Evolutionary conservation across 257 asterid species (phyloP).

Genomic region (Solanum sejunctum): DNA sequence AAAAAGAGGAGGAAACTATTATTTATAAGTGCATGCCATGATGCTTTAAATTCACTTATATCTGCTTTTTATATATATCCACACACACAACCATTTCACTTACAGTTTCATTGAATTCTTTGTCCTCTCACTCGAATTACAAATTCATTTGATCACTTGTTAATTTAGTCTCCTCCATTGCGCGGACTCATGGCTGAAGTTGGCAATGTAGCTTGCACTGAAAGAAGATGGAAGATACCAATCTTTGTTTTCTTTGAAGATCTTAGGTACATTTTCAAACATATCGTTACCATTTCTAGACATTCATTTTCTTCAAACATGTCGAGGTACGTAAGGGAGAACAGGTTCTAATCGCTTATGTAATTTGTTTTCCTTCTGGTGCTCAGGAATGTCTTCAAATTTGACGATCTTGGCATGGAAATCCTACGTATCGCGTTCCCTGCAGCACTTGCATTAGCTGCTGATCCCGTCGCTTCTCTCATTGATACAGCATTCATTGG

Average conservation of each 20-base stretch:
- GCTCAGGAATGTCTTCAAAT: slow-evolving; percentile 46
- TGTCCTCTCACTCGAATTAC: not conserved
- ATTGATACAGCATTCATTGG: slow-evolving; percentile 87
- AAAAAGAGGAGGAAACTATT: not conserved
- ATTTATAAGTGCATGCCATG: not conserved
- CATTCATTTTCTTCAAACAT: not conserved
- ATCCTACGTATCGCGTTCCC: slow-evolving; percentile 68
- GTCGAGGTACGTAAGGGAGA: no score
- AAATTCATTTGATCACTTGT: not conserved
- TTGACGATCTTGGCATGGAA: slow-evolving; percentile 71
- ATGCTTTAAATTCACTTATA: not conserved
- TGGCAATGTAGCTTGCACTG: not conserved
- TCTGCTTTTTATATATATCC: not conserved
- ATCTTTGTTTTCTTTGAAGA: slow-evolving; percentile 59
- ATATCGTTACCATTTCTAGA: not conserved
- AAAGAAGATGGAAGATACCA: slow-evolving; percentile 42
- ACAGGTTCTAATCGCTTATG: not conserved
- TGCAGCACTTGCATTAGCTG: slow-evolving; percentile 91
- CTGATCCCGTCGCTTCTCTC: slow-evolving; percentile 88
- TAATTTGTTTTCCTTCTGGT: not conserved
- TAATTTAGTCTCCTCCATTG: not conserved
- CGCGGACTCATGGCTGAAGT: slow-evolving; percentile 33
- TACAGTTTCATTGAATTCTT: not conserved
- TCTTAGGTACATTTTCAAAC: slow-evolving; percentile 25
- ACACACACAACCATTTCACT: not conserved